Evolutionary conservation across 371 early-diverging fungal species (phyloP).

Genomic region (Amoeboaphelidium occidentale): DNA sequence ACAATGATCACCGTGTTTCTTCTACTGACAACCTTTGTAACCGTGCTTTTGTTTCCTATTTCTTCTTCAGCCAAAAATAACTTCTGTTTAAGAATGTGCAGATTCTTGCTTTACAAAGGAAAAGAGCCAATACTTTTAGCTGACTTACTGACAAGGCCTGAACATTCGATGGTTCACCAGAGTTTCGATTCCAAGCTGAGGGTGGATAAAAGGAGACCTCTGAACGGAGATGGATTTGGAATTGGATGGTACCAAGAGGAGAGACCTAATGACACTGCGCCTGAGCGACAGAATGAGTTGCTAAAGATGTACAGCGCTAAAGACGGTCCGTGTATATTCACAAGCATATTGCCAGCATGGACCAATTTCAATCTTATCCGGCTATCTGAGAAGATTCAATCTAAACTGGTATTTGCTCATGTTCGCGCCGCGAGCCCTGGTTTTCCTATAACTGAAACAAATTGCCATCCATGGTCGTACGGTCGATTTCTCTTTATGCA

Average conservation of each 20-base stretch:
- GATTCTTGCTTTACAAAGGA: conserved; percentile 44
- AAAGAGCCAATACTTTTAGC: conserved; percentile 44
- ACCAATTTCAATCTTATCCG: conserved; percentile 51
- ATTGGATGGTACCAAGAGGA: neutral
- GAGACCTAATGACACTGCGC: neutral
- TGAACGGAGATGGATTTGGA: conserved; percentile 1
- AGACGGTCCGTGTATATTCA: conserved; percentile 42
- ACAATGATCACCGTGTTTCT: too few species aligned
- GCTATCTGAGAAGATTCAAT: conserved; percentile 50
- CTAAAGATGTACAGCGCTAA: neutral
- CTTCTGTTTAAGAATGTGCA: conserved; percentile 50
- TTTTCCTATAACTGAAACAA: conserved; percentile 36
- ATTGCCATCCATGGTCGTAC: conserved; percentile 51
- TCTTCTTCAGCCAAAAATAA: too few species aligned
- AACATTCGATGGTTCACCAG: conserved; percentile 61
- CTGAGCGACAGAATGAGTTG: neutral
- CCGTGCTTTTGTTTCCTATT: too few species aligned
- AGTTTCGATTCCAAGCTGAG: conserved; percentile 32
- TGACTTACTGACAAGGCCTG: conserved; percentile 41
- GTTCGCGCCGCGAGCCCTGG: conserved; percentile 34
- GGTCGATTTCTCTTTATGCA: conserved; percentile 73
- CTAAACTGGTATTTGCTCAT: conserved; percentile 55
- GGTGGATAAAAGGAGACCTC: conserved; percentile 1
- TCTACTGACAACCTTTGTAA: too few species aligned
- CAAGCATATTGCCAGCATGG: conserved; percentile 67